Evolutionary conservation across 495 filamentous ascomycete species (phyloP).

Genomic region (Penicillium macrosclerotiorum): DNA sequence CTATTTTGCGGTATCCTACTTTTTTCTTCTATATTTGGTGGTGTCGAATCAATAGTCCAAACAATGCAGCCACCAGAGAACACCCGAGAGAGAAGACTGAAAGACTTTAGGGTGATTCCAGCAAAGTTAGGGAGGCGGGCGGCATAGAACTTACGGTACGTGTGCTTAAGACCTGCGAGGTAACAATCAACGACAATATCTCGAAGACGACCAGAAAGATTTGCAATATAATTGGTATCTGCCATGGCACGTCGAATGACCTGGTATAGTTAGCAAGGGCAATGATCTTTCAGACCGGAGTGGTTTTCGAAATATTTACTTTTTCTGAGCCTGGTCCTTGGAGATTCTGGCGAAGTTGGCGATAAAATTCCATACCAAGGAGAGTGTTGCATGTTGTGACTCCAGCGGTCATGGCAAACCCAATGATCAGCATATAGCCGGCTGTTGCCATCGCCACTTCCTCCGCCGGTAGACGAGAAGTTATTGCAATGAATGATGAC

Average conservation of each 20-base stretch:
- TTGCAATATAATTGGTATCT: conserved; percentile 35
- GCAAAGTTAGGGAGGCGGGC: background rate
- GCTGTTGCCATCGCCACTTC: conserved; percentile 57
- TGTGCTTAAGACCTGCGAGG: conserved; percentile 33
- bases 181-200: conserved; percentile 37
- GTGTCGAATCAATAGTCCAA: conserved; percentile 28
- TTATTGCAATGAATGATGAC: conserved; percentile 56
- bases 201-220: conserved; percentile 26
- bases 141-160: conserved; percentile 29
- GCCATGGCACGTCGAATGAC: conserved; percentile 37
- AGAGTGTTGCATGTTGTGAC: conserved; percentile 50
- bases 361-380: conserved; percentile 30
- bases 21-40: conserved; percentile 24
- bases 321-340: conserved; percentile 25
- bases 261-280: conserved; percentile 14
- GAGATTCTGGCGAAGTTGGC: conserved; percentile 26
- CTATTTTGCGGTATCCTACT: background rate
- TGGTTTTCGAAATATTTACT: conserved; percentile 10
- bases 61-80: conserved; percentile 27
- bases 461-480: conserved; percentile 46
- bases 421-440: conserved; percentile 50
- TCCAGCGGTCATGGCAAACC: conserved; percentile 52
- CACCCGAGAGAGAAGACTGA: conserved; percentile 31
- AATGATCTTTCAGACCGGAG: background rate
- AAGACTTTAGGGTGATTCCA: background rate